phyloP scores from a whole-genome alignment of 208 protist species.

The Kentomonas sorsogonicus region DNA sequence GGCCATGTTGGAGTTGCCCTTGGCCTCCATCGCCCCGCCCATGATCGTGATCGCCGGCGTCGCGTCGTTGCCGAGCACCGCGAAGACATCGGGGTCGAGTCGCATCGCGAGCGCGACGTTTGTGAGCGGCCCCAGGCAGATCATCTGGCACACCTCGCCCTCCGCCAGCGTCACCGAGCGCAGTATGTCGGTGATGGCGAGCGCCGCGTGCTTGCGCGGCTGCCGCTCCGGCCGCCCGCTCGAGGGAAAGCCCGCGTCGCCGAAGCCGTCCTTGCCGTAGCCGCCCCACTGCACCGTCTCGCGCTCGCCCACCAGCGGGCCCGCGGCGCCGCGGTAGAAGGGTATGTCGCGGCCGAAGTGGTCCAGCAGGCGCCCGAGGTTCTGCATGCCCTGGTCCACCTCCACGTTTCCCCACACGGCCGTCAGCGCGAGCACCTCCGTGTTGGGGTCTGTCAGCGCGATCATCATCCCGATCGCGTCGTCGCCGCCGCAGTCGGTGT shows the following conservation, averaged over 20 bases:
- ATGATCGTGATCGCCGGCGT: conserved; percentile 69
- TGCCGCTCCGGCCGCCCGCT: conserved; percentile 31
- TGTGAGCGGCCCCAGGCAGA: conserved; percentile 67
- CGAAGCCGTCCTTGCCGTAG: conserved; percentile 75
- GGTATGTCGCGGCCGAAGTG: conserved; percentile 66
- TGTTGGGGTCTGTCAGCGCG: conserved; percentile 62
- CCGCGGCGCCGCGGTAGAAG: conserved; percentile 54
- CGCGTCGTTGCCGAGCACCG: conserved; percentile 56
- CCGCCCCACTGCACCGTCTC: conserved; percentile 77
- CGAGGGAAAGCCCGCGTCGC: conserved; percentile 54
- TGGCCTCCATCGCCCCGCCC: conserved; percentile 65
- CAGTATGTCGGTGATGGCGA: conserved; percentile 61
- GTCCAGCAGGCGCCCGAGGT: conserved; percentile 73
- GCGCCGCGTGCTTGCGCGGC: conserved; percentile 38
- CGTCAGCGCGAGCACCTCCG: conserved; percentile 64
- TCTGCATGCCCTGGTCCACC: conserved; percentile 70
- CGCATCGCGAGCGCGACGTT: conserved; percentile 76
- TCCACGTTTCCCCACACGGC: conserved; percentile 81
- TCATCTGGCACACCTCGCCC: conserved; percentile 56
- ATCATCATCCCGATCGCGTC: conserved; percentile 83
- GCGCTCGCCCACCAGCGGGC: conserved; percentile 52
- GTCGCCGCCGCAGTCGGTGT: conserved; percentile 81
- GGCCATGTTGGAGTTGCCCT: conserved; percentile 76
- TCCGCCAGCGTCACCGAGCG: conserved; percentile 22
- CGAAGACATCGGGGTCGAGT: conserved; percentile 41